Base-by-base conservation (phyloP, 2,329 filamentous ascomycete genomes). In the Alternaria panax region DNA sequence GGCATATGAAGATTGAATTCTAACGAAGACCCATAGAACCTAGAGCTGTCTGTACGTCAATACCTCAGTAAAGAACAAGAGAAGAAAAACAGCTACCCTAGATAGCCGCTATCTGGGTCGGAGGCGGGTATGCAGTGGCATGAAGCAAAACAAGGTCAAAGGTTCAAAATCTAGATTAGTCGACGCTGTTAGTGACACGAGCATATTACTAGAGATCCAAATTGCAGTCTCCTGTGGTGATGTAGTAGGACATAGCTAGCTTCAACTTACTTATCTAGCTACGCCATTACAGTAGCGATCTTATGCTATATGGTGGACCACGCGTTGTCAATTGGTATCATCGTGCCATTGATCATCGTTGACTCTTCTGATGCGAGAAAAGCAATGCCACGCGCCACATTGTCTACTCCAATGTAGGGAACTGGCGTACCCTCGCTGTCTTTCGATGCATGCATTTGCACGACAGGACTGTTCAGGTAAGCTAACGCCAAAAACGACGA, bases 251-350 rank as follows among this genome's bases (percentile, higher is more conserved):
- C 16, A 6, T 14, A 16, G 30, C 12, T 14, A 14, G 12, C 4
- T 16, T 34, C 7, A 34, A 34, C 4, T 34, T 6, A 34, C 30
- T 34, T 12, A 34, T 36, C 12, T 6, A 36, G 14, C 32, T n/a
- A 36, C 32, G 14, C 7, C n/a, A n/a, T n/a, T n/a, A 25, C 32
- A 14, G 22, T 18, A 18, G 20, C 2, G 2, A 32, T 16, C 11
- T 24, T 7, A 50, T 51, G 20, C 51, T 63, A 72, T 42, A 74
- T 68, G 2, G 66, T 67, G 22, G 69, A 73, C 72, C 71, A 74
- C 2, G 69, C 70, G 28, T 69, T 66, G 40, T 73, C 70, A 30
- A 74, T 68, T 14, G 70, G 70, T 20, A 74, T 63, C 38, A 71
- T 56, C 2, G 69, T 66, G 12, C 69, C 70, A 22, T 65, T 72